These are phyloP conservation scores for Vigna reflexopilosa DNA, from an alignment of 306 rosid genomes.

Conservation along the genomic window DNA sequence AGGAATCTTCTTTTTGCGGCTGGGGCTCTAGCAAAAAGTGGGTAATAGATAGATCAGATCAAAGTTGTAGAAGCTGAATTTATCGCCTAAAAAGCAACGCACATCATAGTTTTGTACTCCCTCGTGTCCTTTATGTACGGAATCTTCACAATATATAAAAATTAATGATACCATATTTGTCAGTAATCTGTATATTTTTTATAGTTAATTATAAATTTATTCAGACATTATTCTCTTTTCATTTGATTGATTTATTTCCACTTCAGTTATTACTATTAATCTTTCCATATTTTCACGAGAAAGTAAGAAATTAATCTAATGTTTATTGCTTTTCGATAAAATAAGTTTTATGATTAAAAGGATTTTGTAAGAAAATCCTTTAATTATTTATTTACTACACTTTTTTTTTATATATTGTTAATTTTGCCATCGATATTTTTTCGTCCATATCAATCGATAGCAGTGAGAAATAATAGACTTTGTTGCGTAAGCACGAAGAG, in stretches of 20 bases:
- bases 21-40: slow-evolving; percentile 71
- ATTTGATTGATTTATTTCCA: neutral
- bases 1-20: slow-evolving; percentile 96
- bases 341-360: neutral
- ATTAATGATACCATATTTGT: neutral
- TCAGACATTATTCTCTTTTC: neutral
- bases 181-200: neutral
- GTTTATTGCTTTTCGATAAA: neutral
- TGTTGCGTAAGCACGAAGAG: neutral
- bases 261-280: neutral
- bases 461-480: neutral
- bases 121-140: neutral
- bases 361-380: too few species aligned
- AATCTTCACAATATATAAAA: too few species aligned
- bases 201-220: neutral
- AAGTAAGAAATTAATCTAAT: neutral
- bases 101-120: neutral
- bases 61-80: slow-evolving; percentile 17
- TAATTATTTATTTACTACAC: neutral
- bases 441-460: neutral
- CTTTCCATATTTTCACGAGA: neutral
- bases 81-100: slow-evolving; percentile 3
- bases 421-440: neutral
- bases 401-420: neutral
- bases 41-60: slow-evolving; percentile 27